phyloP scores from a whole-genome alignment of 352 stramenopile species.

The Elongisporangium anandrum region DNA sequence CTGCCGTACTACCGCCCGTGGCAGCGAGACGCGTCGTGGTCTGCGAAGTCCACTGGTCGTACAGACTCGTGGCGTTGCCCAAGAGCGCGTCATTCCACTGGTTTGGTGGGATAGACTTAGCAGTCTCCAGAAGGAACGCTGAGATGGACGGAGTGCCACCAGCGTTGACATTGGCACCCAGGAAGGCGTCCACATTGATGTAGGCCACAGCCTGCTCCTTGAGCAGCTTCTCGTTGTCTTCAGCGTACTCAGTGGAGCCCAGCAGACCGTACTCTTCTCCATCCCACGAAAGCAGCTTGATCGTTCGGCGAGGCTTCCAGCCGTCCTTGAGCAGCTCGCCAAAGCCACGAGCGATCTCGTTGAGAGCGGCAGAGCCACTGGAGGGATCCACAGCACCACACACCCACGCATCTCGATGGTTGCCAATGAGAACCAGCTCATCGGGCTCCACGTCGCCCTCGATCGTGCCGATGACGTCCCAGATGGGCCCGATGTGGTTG shows the following conservation, averaged over 20 bases:
- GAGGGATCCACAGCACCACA: constrained; percentile 85
- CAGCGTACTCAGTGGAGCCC: constrained; percentile 79
- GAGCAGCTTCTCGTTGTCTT: constrained; percentile 50
- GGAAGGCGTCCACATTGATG: constrained; percentile 82
- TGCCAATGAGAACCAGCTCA: constrained; percentile 77
- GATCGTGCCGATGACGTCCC: constrained; percentile 86
- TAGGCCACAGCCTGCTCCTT: constrained; percentile 67
- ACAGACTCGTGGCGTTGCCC: constrained; percentile 19
- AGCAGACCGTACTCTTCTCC: constrained; percentile 84
- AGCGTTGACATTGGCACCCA: constrained; percentile 43
- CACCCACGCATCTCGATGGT: constrained; percentile 89
- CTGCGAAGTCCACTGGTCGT: constrained; percentile 31
- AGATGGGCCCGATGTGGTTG: constrained; percentile 71
- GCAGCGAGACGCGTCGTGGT: constrained; percentile 17
- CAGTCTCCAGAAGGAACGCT: constrained; percentile 43
- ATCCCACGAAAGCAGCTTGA: constrained; percentile 81
- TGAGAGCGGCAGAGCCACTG: constrained; percentile 61
- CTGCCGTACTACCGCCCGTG: constrained; percentile 7
- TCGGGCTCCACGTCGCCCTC: constrained; percentile 42
- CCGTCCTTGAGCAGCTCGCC: constrained; percentile 52
- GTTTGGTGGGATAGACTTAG: constrained; percentile 52
- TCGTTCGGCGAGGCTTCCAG: constrained; percentile 68
- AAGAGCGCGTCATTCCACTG: constrained; percentile 20
- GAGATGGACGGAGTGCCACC: constrained; percentile 66
- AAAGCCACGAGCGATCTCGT: constrained; percentile 73